Percentiles rank a stretch among this genome's conserved stretches.
phyloP scores from a whole-genome alignment of 176 grass and related monocot species.

The Oryza glaberrima region DNA sequence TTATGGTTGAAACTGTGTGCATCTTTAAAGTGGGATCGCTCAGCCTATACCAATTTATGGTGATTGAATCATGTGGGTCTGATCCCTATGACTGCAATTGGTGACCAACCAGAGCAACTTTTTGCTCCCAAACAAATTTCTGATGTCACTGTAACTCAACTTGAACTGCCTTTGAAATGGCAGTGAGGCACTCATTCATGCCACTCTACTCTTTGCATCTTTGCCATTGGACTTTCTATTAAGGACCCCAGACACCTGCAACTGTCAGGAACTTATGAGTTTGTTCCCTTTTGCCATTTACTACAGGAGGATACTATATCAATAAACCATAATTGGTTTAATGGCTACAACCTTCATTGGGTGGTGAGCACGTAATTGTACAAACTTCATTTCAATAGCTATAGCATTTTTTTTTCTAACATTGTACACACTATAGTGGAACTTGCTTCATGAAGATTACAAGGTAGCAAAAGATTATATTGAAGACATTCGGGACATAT shows the following conservation, averaged over 20 bases:
- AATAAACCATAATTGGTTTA: slow-evolving; percentile 99
- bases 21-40: neutral
- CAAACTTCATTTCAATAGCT: slow-evolving; percentile 23
- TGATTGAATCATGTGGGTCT: slow-evolving; percentile 15
- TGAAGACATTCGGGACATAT: slow-evolving; percentile 94
- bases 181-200: slow-evolving; percentile 17
- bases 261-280: neutral
- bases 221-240: neutral
- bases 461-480: slow-evolving; percentile 94
- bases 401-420: slow-evolving; percentile 31
- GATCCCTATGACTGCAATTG: slow-evolving; percentile 10
- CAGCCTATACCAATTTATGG: neutral
- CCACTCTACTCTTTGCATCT: neutral
- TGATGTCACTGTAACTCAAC: slow-evolving; percentile 21
- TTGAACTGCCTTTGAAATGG: neutral
- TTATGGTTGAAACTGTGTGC: neutral
- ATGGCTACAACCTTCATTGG: slow-evolving; percentile 90
- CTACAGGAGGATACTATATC: slow-evolving; percentile 90
- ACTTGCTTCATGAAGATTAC: slow-evolving; percentile 94
- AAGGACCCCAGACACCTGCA: neutral
- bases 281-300: slow-evolving; percentile 23
- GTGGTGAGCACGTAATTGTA: slow-evolving; percentile 66
- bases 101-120: slow-evolving; percentile 19
- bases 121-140: slow-evolving; percentile 27
- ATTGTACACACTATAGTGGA: slow-evolving; percentile 54